Evolutionary conservation across 208 protist species (phyloP), one percentile per base, ranked within the genome.

Genomic region (Trypanosoma scelopori): DNA sequence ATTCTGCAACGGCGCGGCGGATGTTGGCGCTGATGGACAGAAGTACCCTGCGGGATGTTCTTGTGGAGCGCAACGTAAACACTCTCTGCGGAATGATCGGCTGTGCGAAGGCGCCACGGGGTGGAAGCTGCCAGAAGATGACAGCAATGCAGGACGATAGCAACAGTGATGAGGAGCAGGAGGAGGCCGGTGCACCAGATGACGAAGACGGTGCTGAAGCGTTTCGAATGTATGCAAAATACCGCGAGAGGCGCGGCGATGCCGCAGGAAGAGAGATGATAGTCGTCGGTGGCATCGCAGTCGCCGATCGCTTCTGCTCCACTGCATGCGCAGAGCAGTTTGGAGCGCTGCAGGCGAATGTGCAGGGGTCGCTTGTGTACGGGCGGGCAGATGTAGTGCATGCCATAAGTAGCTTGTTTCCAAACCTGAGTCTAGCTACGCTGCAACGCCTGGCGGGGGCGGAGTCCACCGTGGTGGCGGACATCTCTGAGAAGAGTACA

Each of bases 11-110:
- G 3, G 71, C 82, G 20, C 39, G 30, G 23, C 59, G 70, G 57
- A 94, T 94, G 84, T 67, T 94, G 0, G 50, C 49, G 15, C 76
- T 94, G 0, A 3, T 94, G 11, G 85, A 94, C 57, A 74, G 63
- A 43, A 49, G 48, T 35, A 76, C 71, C 3, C 56, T 94, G 43
- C 74, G 71, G 18, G 81, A 89, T 62, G 65, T 94, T 46, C 18
- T 90, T n/a, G 70, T 80, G 20, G 84, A 89, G 73, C 82, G 88
- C 25, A 94, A 88, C 57, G 73, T 73, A 46, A 76, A 76, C 51
- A 53, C 63, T 12, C 61, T 84, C 20, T 94, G 88, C 49, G 88
- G 80, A 2, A 77, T 78, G 64, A 48, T 87, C 16, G 88, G 88
- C 62, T 94, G 88, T 52, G 52, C 62, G 2, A 59, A 68, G 25